phyloP scores from a whole-genome alignment of 768 basidiomycete genomes.

The Leccinellum rugosiceps region DNA sequence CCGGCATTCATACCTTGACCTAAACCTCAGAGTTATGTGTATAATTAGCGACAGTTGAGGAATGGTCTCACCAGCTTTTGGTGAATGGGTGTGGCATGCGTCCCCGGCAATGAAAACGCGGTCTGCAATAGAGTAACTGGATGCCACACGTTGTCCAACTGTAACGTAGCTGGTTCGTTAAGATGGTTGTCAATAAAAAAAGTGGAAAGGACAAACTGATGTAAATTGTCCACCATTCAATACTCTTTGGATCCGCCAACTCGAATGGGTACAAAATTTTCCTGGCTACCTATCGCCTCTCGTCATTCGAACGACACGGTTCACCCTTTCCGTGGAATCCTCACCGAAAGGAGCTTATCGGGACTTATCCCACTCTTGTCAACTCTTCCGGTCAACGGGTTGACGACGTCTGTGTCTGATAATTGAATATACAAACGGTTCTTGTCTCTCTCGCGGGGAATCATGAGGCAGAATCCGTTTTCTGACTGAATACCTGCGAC shows the following conservation, averaged over 20 bases:
- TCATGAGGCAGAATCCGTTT: background rate
- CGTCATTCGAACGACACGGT: background rate
- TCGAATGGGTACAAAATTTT: background rate
- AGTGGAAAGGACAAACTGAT: too few species aligned
- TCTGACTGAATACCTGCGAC: background rate
- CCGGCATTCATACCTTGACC: too few species aligned
- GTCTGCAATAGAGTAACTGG: too few species aligned
- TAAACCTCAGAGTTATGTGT: too few species aligned
- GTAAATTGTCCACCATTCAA: background rate
- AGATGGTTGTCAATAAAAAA: too few species aligned
- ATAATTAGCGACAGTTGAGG: too few species aligned
- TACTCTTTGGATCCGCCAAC: background rate
- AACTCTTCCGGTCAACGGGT: background rate
- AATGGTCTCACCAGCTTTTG: too few species aligned
- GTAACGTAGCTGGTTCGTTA: background rate
- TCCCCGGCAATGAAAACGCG: too few species aligned
- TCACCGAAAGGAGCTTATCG: background rate
- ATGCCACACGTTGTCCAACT: background rate
- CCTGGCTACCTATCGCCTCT: background rate
- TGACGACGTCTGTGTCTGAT: background rate
- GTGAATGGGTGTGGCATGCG: too few species aligned
- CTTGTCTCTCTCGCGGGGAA: background rate
- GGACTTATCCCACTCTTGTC: background rate
- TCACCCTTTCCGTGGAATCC: background rate
- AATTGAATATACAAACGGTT: background rate